These are phyloP conservation scores for Trichopus zeylanicus DNA, from an alignment of 116 monocot genomes.

Conservation along the genomic window DNA sequence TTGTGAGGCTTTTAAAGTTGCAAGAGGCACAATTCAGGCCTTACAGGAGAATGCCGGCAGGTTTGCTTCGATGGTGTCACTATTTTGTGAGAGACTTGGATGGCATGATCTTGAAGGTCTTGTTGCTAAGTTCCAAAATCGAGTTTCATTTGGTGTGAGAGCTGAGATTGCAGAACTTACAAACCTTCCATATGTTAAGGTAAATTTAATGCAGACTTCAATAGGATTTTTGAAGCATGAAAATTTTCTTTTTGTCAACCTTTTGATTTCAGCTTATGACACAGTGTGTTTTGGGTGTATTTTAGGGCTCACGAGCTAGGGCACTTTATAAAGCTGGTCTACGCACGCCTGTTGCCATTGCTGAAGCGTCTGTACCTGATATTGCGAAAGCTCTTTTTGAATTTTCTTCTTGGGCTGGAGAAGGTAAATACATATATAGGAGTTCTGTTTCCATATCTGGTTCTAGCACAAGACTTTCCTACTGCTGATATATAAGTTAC, in stretches of 20 bases:
- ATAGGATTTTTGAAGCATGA: background rate
- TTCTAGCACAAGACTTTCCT: no score
- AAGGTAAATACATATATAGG: conserved; percentile 23
- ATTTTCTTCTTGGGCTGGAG: conserved; percentile 57
- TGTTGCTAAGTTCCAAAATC: conserved; percentile 89
- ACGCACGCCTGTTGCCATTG: conserved; percentile 72
- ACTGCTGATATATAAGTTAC: background rate
- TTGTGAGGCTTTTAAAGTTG: conserved; percentile 89
- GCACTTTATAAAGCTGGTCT: conserved; percentile 87
- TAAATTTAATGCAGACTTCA: conserved; percentile 10
- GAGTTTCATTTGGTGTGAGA: conserved; percentile 97
- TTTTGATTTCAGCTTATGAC: background rate
- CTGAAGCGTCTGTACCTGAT: conserved; percentile 70
- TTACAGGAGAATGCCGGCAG: conserved; percentile 99
- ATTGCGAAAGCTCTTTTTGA: conserved; percentile 95
- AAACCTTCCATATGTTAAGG: conserved; percentile 86
- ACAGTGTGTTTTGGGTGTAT: background rate
- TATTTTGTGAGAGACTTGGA: conserved; percentile 92
- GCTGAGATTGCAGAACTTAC: conserved; percentile 98
- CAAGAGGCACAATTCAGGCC: conserved; percentile 92
- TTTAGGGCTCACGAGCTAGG: conserved; percentile 89
- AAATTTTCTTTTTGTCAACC: background rate
- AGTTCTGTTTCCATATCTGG: no score
- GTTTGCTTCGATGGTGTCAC: conserved; percentile 90
- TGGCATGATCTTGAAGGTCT: conserved; percentile 95